Base-by-base conservation (phyloP, 2,329 filamentous ascomycete species). In the Colletotrichum simmondsii region DNA sequence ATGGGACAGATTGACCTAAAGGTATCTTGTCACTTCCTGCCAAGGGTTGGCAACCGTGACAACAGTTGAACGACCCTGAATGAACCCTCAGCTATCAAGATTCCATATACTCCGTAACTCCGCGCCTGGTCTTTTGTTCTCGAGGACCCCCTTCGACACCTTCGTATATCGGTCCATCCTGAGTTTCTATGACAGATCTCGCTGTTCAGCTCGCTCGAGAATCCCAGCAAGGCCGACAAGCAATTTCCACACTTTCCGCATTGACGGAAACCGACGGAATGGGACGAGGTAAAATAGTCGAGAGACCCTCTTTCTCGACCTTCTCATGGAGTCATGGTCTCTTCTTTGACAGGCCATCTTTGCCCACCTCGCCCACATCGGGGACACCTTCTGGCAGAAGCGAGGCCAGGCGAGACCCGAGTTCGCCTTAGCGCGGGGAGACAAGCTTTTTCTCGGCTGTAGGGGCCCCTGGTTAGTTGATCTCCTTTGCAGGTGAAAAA, bases 381-480 rank as follows among this genome's bases (percentile, higher is more conserved):
- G 62, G 24, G 19, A 66, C 24, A 5, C 22, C 26, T 30, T 56
- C 19, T 49, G 42, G 42, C 42, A 22, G 14, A 57, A 56, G 56
- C 22, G 42, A 22, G 49, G 46, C 30, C 53, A 54, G 63, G 63
- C 35, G n/a, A 66, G 52, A 49, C 24, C 68, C 35, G 52, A 42
- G 30, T 53, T 68, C 7, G 42, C 58, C 22, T 59, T 64, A 72
- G 65, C 69, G 58, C 32, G 42, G 65, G 57, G 58, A 57, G 59
- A 72, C 59, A 72, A 72, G 70, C 70, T 72, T 69, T 71, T 59
- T 60, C 58, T 28, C 19, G 65, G 30, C 58, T 69, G 58, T 46
- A 69, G 65, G 59, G 68, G 59, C 37, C 42, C 69, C 65, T 32
- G 42, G 59, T 46, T 64, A 64, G 58, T 59, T 52, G 59, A 68